Conservation (phyloP, 2,329 filamentous ascomycete species). For the Didymella sp. region DNA sequence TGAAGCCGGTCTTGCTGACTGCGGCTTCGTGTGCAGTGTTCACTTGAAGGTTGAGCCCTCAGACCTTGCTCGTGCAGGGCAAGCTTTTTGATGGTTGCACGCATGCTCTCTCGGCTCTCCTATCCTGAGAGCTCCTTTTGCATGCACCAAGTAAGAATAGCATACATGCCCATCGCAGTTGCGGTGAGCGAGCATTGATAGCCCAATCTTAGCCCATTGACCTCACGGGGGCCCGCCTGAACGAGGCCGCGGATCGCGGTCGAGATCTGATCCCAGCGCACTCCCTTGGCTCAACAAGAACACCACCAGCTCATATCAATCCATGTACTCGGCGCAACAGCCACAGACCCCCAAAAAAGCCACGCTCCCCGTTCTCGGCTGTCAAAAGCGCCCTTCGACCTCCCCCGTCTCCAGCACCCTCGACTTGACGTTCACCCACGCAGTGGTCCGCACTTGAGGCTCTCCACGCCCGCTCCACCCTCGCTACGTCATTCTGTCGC, state of each 20-base stretch:
- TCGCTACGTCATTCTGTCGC: slow-evolving; percentile 37
- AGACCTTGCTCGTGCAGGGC: slow-evolving; percentile 2
- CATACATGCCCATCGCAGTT: slow-evolving; percentile 13
- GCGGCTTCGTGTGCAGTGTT: slow-evolving; percentile 4
- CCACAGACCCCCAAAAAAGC: slow-evolving; percentile 4
- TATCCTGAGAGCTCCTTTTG: slow-evolving; percentile 18
- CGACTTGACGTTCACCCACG: slow-evolving; percentile 5
- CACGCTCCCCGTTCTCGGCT: neutral
- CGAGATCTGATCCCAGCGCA: slow-evolving; percentile 33
- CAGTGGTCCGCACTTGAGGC: slow-evolving; percentile 9
- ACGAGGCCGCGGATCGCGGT: slow-evolving; percentile 27
- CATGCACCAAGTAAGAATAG: neutral
- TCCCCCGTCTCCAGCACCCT: neutral
- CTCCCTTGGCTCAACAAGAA: slow-evolving; percentile 42
- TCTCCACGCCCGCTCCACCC: slow-evolving; percentile 20
- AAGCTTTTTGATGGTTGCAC: neutral
- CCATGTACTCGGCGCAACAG: slow-evolving; percentile 10
- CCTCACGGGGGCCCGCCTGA: slow-evolving; percentile 20
- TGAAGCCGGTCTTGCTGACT: slow-evolving; percentile 11
- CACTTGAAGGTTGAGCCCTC: neutral
- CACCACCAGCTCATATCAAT: slow-evolving; percentile 18
- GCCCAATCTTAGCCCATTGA: slow-evolving; percentile 21
- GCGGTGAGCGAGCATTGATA: slow-evolving; percentile 26
- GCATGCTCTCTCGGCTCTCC: neutral
- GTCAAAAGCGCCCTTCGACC: slow-evolving; percentile 5